Conservation (phyloP, 371 early-diverging fungal species). For the Actinomortierella wolfii region DNA sequence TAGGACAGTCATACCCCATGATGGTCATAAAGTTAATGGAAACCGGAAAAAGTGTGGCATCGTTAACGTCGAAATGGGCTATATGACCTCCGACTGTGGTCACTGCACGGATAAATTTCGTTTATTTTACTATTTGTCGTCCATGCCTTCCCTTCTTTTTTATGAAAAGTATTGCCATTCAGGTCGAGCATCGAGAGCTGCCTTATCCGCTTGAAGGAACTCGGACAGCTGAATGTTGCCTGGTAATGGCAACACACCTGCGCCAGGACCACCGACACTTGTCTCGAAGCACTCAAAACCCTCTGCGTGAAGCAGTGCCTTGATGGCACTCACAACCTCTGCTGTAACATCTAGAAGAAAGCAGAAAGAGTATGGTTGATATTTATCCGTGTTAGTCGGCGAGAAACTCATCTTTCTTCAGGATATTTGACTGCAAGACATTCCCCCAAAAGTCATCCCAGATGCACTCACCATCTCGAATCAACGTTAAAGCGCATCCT, state of each 20-base stretch:
- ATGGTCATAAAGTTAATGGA: too few relatives aligned
- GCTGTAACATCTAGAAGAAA: slow-evolving; percentile 20
- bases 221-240: slow-evolving; percentile 15
- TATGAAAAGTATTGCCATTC: slow-evolving; percentile 34
- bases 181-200: slow-evolving; percentile 14
- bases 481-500: slow-evolving; percentile 88
- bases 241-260: slow-evolving; percentile 46
- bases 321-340: slow-evolving; percentile 49
- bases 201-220: slow-evolving; percentile 24
- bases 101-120: too few relatives aligned
- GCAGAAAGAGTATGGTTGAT: neutral
- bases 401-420: slow-evolving; percentile 6
- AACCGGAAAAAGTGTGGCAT: too few relatives aligned
- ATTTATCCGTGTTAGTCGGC: neutral
- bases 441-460: neutral
- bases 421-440: slow-evolving; percentile 2
- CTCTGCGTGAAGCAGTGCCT: slow-evolving; percentile 49
- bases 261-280: slow-evolving; percentile 77
- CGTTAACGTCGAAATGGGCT: too few relatives aligned
- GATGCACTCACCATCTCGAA: slow-evolving; percentile 64
- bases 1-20: too few relatives aligned
- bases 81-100: too few relatives aligned
- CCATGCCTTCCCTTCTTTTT: slow-evolving; percentile 14
- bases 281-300: slow-evolving; percentile 80
- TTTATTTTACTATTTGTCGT: too few relatives aligned